A percentile compares a stretch with the other conserved stretches of the same genome.
These are phyloP conservation scores for Trifolium repens DNA, from an alignment of 306 rosid species.

Conservation along the genomic window DNA sequence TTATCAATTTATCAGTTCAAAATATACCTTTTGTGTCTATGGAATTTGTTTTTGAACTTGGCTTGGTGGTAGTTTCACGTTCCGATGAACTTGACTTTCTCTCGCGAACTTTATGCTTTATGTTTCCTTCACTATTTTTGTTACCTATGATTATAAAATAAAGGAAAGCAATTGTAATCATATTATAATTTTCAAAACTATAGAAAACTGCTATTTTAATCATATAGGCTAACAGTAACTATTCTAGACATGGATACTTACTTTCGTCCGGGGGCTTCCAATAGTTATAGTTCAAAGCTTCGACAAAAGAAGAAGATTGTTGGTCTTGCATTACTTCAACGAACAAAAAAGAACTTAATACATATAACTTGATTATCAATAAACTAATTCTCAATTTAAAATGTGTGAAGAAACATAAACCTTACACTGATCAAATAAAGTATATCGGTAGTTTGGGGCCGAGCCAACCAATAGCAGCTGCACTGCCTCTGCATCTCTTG, in stretches of 20 bases:
- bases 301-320: slow-evolving; percentile 57
- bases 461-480: slow-evolving; percentile 79
- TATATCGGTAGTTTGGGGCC: slow-evolving; percentile 62
- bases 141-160: slow-evolving; percentile 48
- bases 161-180: slow-evolving; percentile 2
- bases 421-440: slow-evolving; percentile 73
- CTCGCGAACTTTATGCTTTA: slow-evolving; percentile 49
- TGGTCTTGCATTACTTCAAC: slow-evolving; percentile 72
- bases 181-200: not conserved
- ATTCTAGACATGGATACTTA: slow-evolving; percentile 40
- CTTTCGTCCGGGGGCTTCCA: slow-evolving; percentile 62
- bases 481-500: slow-evolving; percentile 94
- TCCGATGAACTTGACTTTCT: slow-evolving; percentile 56
- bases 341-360: slow-evolving; percentile 35
- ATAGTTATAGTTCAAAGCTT: slow-evolving; percentile 65
- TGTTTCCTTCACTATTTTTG: slow-evolving; percentile 39
- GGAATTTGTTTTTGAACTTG: slow-evolving; percentile 52
- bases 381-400: slow-evolving; percentile 10
- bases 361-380: slow-evolving; percentile 16
- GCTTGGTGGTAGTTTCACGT: slow-evolving; percentile 33
- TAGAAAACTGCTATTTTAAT: not conserved
- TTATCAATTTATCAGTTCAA: slow-evolving; percentile 1
- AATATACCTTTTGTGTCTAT: slow-evolving; percentile 42
- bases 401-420: slow-evolving; percentile 15
- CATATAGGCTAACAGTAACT: not conserved